phyloP scores from a whole-genome alignment of 1,284 basidiomycete genomes.

The Thecaphora frezii region DNA sequence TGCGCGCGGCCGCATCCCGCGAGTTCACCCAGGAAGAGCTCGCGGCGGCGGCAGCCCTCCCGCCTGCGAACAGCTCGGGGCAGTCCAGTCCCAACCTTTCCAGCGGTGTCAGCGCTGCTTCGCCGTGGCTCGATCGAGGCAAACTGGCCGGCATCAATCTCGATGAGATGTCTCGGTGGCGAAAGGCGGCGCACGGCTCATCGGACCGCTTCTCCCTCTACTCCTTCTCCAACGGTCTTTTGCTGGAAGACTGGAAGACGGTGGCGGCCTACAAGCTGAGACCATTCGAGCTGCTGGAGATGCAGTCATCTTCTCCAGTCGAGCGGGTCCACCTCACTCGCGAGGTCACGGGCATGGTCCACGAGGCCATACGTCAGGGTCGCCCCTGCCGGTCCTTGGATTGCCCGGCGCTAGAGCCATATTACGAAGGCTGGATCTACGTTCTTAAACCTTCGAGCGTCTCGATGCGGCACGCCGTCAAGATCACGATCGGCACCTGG shows the following conservation, averaged over 20 bases:
- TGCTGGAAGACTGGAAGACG: slow-evolving; percentile 46
- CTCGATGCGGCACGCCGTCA: background rate
- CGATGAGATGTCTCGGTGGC: slow-evolving; percentile 31
- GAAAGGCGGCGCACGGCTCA: slow-evolving; percentile 24
- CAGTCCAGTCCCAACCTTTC: background rate
- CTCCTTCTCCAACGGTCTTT: slow-evolving; percentile 35
- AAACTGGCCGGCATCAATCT: slow-evolving; percentile 21
- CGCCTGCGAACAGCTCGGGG: background rate
- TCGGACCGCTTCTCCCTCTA: slow-evolving; percentile 30
- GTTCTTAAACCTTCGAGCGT: slow-evolving; percentile 8
- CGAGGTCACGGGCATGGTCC: slow-evolving; percentile 6
- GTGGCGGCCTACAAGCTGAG: slow-evolving; percentile 27
- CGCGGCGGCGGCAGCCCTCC: no score
- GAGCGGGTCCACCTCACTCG: slow-evolving; percentile 36
- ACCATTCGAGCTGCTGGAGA: slow-evolving; percentile 42
- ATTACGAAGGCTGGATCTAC: slow-evolving; percentile 47
- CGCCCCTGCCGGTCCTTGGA: slow-evolving; percentile 6
- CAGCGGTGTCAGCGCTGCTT: background rate
- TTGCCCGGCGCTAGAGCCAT: slow-evolving; percentile 23
- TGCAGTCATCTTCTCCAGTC: slow-evolving; percentile 35
- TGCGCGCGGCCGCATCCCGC: background rate
- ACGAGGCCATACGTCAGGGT: background rate
- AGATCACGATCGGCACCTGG: slow-evolving; percentile 30
- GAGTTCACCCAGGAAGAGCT: background rate
- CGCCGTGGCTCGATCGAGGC: slow-evolving; percentile 1